Base-by-base conservation (phyloP, 140 eudicot species). In the Erigeron philadelphicus region DNA sequence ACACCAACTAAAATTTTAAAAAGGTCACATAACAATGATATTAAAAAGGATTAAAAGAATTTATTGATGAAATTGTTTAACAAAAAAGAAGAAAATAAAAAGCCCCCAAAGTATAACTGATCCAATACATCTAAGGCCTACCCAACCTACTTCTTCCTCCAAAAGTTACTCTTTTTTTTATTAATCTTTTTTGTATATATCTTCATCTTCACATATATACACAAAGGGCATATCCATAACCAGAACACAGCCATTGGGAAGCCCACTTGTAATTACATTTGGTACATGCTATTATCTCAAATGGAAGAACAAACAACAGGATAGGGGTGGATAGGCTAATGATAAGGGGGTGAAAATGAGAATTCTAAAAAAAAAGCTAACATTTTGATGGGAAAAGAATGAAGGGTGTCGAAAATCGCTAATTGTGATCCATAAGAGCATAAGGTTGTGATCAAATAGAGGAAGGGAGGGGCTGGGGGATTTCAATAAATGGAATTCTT, bases 401-500 rank as follows among this genome's bases (percentile, higher is more conserved):
- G 40, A 66, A 40, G 77, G 46, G 71, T 41, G 43, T 66, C 68
- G 55, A 50, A 71, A 61, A 81, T 70, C 72, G 68, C 49, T 64
- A 18, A 23, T 54, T 72, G 61, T 21, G 76, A 76, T 72, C 75
- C 75, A 67, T 19, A 76, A 78, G 76, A 80, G 73, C 77, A 74
- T 31, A 69, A 72, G 61, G 76, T 67, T 65, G 57, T 71, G 25
- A 21, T 21, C 25, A 21, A 0, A 21, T 21, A 43, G 11, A 19
- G 57, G 53, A 57, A 56, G 64, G 66, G 9, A 18, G 74, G 76
- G 53, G 58, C 57, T 56, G 66, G 9, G 38, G 74, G 76, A 69
- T 78, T 82, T 78, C 81, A 87, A 84, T 81, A 73, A 87, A 87
- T 82, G 70, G 76, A 87, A 84, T 72, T 55, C 44, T 66, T 59